Conservation (phyloP, 148 eudicot genomes). For the Camellia japonica region DNA sequence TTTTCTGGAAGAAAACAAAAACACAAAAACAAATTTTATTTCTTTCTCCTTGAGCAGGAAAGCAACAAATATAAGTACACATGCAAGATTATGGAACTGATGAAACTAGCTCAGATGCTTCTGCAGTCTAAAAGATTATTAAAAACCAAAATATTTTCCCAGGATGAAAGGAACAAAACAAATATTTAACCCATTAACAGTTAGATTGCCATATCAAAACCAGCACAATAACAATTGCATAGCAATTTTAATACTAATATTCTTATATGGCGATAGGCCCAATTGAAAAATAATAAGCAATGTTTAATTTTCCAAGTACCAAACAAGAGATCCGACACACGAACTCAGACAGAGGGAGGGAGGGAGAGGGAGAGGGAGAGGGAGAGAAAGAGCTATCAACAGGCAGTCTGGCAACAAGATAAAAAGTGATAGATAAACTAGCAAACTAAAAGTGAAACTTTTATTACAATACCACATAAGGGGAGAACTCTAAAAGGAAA, state of each 20-base stretch:
- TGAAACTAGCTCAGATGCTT: not conserved
- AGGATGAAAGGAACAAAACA: not conserved
- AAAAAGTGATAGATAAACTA: not conserved
- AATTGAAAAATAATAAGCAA: not conserved
- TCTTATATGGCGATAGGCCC: not conserved
- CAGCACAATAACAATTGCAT: not conserved
- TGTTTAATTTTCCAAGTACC: not conserved
- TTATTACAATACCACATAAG: not conserved
- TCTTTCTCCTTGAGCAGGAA: not conserved
- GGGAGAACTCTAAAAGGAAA: not conserved
- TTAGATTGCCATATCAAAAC: not conserved
- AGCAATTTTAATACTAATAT: not conserved
- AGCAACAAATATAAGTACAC: not conserved
- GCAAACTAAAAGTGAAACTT: not conserved
- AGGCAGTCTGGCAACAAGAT: not conserved
- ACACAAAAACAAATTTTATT: not conserved
- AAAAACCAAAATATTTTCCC: not conserved
- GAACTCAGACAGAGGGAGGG: not conserved
- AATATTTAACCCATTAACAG: not conserved
- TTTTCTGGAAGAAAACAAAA: not conserved
- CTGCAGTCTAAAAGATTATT: slow-evolving; percentile 2
- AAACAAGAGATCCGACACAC: not conserved
- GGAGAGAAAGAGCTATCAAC: not conserved
- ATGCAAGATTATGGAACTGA: not conserved
- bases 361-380: not conserved